Conservation (phyloP, 495 filamentous ascomycete genomes). For the Friedmanniomyces endolithicus region DNA sequence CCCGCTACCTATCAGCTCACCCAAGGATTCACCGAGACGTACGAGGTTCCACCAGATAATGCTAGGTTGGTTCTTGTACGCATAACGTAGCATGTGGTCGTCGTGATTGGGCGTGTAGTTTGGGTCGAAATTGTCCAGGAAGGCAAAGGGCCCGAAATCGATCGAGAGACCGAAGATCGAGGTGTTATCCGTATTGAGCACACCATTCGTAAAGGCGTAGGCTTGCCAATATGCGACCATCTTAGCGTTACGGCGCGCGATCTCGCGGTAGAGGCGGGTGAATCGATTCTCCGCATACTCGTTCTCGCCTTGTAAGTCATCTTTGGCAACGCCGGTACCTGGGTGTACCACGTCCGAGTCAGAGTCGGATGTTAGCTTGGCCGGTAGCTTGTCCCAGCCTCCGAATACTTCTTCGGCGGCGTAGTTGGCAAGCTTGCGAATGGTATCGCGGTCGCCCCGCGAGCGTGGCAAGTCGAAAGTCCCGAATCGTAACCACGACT, state of each 20-base stretch:
- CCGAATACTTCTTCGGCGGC: constrained; percentile 73
- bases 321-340: constrained; percentile 38
- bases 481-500: constrained; percentile 81
- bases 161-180: constrained; percentile 77
- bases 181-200: constrained; percentile 94
- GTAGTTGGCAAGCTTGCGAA: constrained; percentile 65
- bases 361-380: constrained; percentile 37
- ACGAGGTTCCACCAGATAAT: constrained; percentile 99
- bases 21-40: constrained; percentile 77
- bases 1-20: constrained; percentile 73
- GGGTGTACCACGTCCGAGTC: constrained; percentile 32
- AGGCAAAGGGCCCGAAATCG: constrained; percentile 93
- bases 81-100: constrained; percentile 74
- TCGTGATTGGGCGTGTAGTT: constrained; percentile 94
- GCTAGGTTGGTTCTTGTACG: constrained; percentile 84
- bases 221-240: constrained; percentile 93
- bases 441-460: constrained; percentile 62
- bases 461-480: constrained; percentile 82
- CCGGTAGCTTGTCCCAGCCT: constrained; percentile 70
- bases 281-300: constrained; percentile 61
- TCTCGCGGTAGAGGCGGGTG: constrained; percentile 73
- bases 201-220: constrained; percentile 96
- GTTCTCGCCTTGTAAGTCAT: constrained; percentile 46
- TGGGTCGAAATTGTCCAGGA: constrained; percentile 91
- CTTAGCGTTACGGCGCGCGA: constrained; percentile 70